Conservation (phyloP, 1,284 basidiomycete genomes). For the Fomitiporia mediterranea region DNA sequence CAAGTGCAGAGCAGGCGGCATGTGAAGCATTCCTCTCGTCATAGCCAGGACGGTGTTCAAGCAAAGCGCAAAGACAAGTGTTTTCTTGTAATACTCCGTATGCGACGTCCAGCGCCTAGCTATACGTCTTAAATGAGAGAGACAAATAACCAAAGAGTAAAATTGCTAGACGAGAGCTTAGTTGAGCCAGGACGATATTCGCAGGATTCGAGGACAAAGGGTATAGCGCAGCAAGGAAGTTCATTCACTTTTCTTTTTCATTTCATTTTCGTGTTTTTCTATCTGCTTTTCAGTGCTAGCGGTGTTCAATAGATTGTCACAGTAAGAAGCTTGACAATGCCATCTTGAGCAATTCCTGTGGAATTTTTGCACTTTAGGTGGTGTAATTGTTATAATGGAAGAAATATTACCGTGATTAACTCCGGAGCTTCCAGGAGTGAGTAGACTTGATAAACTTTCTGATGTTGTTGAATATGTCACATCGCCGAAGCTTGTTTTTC, state of each 20-base stretch:
- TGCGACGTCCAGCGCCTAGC: too few relatives aligned
- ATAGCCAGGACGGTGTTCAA: too few relatives aligned
- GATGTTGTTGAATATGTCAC: constrained; percentile 47
- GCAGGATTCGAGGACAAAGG: background rate
- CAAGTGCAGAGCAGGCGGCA: too few relatives aligned
- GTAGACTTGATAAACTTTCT: constrained; percentile 44
- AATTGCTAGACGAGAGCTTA: background rate
- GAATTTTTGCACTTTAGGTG: background rate
- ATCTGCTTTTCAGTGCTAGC: too few relatives aligned
- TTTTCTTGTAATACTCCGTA: too few relatives aligned
- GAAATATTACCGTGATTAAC: constrained; percentile 38
- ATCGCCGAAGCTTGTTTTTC: constrained; percentile 38
- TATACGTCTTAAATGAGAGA: background rate
- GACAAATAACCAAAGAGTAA: background rate
- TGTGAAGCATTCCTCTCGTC: too few relatives aligned
- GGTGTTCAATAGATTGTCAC: constrained; percentile 19
- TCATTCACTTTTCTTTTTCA: background rate
- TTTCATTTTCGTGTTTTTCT: background rate
- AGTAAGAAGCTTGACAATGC: constrained; percentile 24
- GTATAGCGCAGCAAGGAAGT: background rate
- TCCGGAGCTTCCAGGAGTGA: constrained; percentile 46
- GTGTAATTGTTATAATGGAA: too few relatives aligned
- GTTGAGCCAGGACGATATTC: background rate
- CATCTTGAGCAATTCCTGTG: constrained; percentile 23
- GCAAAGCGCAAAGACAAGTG: too few relatives aligned